phyloP scores from a whole-genome alignment of 345 rosid genomes.

The Brassica carinata region DNA sequence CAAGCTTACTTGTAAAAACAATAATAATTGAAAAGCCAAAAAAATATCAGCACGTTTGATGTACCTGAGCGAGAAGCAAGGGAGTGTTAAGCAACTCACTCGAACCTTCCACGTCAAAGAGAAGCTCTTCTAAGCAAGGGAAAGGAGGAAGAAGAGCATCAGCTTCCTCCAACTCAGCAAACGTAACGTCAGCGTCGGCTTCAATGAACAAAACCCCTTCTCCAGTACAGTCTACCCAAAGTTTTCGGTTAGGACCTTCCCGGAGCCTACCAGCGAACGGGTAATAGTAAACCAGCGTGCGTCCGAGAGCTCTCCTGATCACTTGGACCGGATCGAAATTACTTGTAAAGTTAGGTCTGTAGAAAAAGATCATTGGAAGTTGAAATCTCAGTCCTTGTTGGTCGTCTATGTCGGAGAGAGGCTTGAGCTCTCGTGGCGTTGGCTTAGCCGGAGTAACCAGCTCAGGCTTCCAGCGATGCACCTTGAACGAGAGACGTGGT shows the following conservation, averaged over 20 bases:
- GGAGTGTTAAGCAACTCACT: slow-evolving; percentile 45
- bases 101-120: slow-evolving; percentile 56
- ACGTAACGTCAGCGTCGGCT: slow-evolving; percentile 53
- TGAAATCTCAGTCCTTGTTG: slow-evolving; percentile 45
- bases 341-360: slow-evolving; percentile 20
- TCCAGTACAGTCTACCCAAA: slow-evolving; percentile 56
- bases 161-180: slow-evolving; percentile 45
- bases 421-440: slow-evolving; percentile 42
- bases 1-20: not conserved
- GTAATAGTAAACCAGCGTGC: slow-evolving; percentile 50
- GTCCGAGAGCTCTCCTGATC: slow-evolving; percentile 43
- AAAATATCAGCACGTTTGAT: not conserved
- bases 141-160: slow-evolving; percentile 55
- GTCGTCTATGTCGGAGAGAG: slow-evolving; percentile 47
- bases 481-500: slow-evolving; percentile 30
- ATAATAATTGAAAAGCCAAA: too few relatives aligned
- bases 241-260: slow-evolving; percentile 48
- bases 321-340: slow-evolving; percentile 47
- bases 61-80: slow-evolving; percentile 52
- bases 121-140: slow-evolving; percentile 57
- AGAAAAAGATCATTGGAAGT: slow-evolving; percentile 34
- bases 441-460: slow-evolving; percentile 41
- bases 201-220: slow-evolving; percentile 56
- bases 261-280: slow-evolving; percentile 62
- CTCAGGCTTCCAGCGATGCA: slow-evolving; percentile 34